Conservation (phyloP, 306 rosid species). For the Hippophae gyantsensis region DNA sequence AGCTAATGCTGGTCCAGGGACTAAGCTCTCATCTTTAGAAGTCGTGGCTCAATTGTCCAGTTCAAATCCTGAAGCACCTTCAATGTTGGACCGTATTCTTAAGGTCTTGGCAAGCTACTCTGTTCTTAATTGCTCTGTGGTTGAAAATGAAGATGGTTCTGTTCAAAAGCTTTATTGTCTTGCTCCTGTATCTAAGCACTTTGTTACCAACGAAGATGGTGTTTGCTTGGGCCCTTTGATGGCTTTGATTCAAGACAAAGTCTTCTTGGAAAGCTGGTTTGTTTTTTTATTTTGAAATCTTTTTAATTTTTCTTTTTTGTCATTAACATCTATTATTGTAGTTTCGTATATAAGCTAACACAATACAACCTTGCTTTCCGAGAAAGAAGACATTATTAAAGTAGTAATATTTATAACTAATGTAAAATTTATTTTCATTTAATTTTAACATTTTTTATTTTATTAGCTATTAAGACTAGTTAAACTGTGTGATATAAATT, state of each 20-base stretch:
- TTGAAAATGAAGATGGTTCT: not conserved
- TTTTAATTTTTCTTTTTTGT: not conserved
- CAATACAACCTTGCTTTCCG: too few species aligned
- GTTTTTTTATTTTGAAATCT: not conserved
- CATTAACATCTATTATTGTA: too few species aligned
- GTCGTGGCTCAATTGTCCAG: slow-evolving; percentile 23
- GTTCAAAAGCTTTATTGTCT: slow-evolving; percentile 25
- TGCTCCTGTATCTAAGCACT: slow-evolving; percentile 16
- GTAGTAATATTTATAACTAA: too few species aligned
- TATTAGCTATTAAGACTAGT: too few species aligned
- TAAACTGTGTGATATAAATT: too few species aligned
- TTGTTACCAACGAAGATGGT: slow-evolving; percentile 26
- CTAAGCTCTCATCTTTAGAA: slow-evolving; percentile 20
- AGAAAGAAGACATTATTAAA: too few species aligned
- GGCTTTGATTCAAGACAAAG: slow-evolving; percentile 20
- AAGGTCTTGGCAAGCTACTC: slow-evolving; percentile 32
- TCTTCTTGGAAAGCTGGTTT: slow-evolving; percentile 31
- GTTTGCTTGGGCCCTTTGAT: slow-evolving; percentile 26
- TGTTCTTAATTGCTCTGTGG: slow-evolving; percentile 24
- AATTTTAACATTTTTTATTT: too few species aligned
- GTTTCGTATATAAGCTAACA: too few species aligned
- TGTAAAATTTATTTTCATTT: too few species aligned
- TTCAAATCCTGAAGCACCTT: slow-evolving; percentile 23
- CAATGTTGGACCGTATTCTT: slow-evolving; percentile 40
- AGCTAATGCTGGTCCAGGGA: slow-evolving; percentile 22